phyloP scores from a whole-genome alignment of 2,329 filamentous ascomycete species.

The Stagonosporopsis tanaceti region DNA sequence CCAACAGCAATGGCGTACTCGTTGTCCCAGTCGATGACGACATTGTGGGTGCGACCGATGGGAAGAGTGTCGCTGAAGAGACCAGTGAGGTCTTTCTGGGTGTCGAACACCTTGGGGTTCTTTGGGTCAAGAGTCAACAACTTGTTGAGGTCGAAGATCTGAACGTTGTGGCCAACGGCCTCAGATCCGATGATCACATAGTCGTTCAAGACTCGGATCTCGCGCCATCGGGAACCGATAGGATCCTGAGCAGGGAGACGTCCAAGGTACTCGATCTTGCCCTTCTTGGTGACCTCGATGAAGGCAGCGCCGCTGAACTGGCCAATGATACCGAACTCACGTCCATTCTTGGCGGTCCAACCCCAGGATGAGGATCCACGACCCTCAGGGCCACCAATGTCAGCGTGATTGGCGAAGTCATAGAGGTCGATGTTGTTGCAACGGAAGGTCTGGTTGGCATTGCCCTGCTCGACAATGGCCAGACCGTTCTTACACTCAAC shows the following conservation, averaged over 20 bases:
- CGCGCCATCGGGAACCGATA: conserved; percentile 58
- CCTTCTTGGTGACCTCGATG: conserved; percentile 58
- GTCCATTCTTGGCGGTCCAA: conserved; percentile 60
- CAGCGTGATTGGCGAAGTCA: conserved; percentile 63
- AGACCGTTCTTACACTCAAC: conserved; percentile 35
- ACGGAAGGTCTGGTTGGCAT: conserved; percentile 36
- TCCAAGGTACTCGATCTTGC: conserved; percentile 61
- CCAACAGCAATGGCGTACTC: conserved; percentile 47
- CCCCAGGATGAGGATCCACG: conserved; percentile 59
- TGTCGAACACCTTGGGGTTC: conserved; percentile 42
- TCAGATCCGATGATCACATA: conserved; percentile 54
- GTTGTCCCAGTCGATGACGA: conserved; percentile 47
- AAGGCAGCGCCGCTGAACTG: conserved; percentile 64
- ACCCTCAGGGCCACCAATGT: conserved; percentile 57
- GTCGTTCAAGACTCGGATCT: conserved; percentile 57
- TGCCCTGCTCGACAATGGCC: conserved; percentile 32
- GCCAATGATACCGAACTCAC: conserved; percentile 63
- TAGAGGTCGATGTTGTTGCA: conserved; percentile 60
- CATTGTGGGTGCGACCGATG: conserved; percentile 50
- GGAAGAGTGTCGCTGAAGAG: conserved; percentile 38
- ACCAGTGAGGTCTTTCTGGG: conserved; percentile 39
- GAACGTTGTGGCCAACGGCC: conserved; percentile 62
- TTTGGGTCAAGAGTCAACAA: conserved; percentile 42
- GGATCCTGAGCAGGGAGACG: conserved; percentile 57
- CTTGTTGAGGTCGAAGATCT: conserved; percentile 60